These are phyloP conservation scores for Durio zibethinus DNA, from an alignment of 345 rosid genomes.

Conservation along the genomic window DNA sequence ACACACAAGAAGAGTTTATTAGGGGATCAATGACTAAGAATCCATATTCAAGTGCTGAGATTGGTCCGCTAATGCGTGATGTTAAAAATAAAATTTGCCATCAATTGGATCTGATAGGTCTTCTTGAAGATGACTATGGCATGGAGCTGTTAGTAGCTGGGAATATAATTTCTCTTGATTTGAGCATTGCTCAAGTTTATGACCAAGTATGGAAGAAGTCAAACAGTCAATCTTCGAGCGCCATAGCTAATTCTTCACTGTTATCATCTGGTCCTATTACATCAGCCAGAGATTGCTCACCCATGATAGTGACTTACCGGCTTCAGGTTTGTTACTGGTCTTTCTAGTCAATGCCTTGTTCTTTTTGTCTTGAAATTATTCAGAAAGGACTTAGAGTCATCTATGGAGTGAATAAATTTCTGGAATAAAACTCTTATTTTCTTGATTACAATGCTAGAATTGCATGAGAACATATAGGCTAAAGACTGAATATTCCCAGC, in stretches of 20 bases:
- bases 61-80: conserved; percentile 99
- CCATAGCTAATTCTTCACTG: conserved; percentile 54
- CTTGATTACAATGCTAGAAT: too few species aligned
- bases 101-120: conserved; percentile 82
- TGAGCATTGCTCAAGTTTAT: conserved; percentile 95
- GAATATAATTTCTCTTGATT: conserved; percentile 92
- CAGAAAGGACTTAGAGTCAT: neutral
- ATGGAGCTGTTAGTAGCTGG: conserved; percentile 98
- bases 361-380: neutral
- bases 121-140: conserved; percentile 93
- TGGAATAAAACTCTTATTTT: too few species aligned
- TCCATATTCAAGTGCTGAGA: conserved; percentile 95
- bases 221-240: conserved; percentile 61
- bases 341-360: neutral
- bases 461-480: too few species aligned
- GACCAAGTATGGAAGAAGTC: conserved; percentile 99
- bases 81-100: conserved; percentile 97
- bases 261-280: conserved; percentile 55
- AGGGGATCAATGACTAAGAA: conserved; percentile 98
- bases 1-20: conserved; percentile 96
- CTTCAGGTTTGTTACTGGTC: conserved; percentile 71
- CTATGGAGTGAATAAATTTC: too few species aligned
- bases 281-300: conserved; percentile 75
- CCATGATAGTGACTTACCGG: conserved; percentile 95
- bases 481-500: too few species aligned